phyloP scores from a whole-genome alignment of 129 eudicot species.

The Saussurea involucrata region DNA sequence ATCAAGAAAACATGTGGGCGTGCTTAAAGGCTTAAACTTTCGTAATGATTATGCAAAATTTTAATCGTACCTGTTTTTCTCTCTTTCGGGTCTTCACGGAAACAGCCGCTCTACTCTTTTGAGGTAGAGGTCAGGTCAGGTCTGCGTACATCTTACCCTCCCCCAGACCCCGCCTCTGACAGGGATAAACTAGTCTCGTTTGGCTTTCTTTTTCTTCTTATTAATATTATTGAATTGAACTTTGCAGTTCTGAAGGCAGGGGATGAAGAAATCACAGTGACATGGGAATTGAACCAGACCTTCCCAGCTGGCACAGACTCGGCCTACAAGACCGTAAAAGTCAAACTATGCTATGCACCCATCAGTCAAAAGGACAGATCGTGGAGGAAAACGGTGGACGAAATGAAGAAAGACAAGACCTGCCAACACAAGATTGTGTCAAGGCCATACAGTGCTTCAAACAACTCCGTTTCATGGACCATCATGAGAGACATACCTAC shows the following conservation, averaged over 20 bases:
- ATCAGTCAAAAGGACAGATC: conserved; percentile 62
- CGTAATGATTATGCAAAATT: neutral
- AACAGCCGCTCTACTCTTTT: neutral
- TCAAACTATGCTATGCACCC: conserved; percentile 66
- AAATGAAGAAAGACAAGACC: conserved; percentile 57
- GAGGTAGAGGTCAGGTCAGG: no score
- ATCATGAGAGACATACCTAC: conserved; percentile 42
- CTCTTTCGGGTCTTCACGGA: neutral
- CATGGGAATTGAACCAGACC: conserved; percentile 50
- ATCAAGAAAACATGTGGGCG: neutral
- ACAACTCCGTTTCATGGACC: conserved; percentile 44
- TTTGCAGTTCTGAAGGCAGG: conserved; percentile 51
- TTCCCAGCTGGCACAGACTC: conserved; percentile 39
- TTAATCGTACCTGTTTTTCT: neutral
- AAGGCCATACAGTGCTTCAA: conserved; percentile 38
- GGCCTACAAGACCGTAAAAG: conserved; percentile 41
- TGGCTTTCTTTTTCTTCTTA: neutral
- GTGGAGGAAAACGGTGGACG: conserved; percentile 59
- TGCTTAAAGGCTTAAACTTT: neutral
- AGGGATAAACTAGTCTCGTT: neutral
- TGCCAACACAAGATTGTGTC: conserved; percentile 47
- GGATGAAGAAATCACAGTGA: conserved; percentile 41
- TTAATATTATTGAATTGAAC: conserved; percentile 5
- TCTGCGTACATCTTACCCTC: no score
- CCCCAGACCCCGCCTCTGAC: no score